Base-by-base conservation (phyloP, 768 basidiomycete genomes). In the Ramaria rubella region DNA sequence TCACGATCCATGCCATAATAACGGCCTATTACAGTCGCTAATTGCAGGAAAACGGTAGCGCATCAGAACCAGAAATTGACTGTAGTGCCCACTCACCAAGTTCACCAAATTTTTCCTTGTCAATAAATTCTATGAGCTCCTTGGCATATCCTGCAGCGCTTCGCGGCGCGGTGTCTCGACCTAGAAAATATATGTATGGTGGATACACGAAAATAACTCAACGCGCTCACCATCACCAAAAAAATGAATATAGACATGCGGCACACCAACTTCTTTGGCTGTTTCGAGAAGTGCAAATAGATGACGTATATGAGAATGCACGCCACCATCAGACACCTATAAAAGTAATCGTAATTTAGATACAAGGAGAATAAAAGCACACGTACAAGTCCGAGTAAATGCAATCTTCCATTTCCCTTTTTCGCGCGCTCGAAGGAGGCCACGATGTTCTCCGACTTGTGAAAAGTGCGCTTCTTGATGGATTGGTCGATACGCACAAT, bases 1-100 rank as follows among this genome's bases (percentile, higher is more conserved):
- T 95, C 93, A 36, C 92, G 83, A 72, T 95, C 94, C 93, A 95
- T 95, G 30, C 92, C 94, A 62, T 94, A 97, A 77, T 97, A 97
- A 52, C 94, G 73, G 5, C 93, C 94, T 40, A 94, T 75, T 49
- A 95, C 77, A 6, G 92, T 94, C 5, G 90, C 85, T 56, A 31
- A 17, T 31, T 2, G 23, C 9, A 4, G 33, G 17, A 30, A 2
- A 27, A 14, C 21, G n/a, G n/a, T n/a, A n/a, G n/a, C n/a, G n/a
- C 1, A n/a, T 36, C n/a, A 48, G 21, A 23, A 12, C 40, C 9
- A 5, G 24, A 56, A 46, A 45, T 27, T 6, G 33, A 29, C 14
- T 27, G 21, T 3, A 38, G 29, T 9, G 40, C 23, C 15, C 24
- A 12, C 12, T 21, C 53, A 56, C 55, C 55, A 48, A 97, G 73